A percentile compares a stretch with the other conserved stretches of the same genome.
Evolutionary conservation across 805 yeast genomes (phyloP).

Genomic region (Hagleromyces aurorensis): DNA sequence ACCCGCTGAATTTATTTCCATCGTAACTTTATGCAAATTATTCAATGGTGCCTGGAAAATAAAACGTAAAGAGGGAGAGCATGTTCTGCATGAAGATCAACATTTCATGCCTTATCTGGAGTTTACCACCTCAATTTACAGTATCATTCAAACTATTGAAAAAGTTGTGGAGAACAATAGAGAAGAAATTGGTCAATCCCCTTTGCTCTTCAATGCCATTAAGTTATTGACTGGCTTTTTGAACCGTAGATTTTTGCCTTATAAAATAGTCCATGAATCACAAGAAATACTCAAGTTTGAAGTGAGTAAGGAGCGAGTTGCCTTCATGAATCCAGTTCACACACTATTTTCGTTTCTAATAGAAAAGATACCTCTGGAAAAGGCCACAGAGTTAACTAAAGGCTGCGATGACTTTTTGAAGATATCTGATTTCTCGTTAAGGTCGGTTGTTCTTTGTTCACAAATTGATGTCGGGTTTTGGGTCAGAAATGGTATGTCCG

Average conservation of each 20-base stretch:
- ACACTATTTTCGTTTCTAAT: constrained; percentile 41
- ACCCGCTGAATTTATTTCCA: constrained; percentile 34
- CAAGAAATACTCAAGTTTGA: constrained; percentile 29
- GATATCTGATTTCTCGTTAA: constrained; percentile 49
- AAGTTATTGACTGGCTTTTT: constrained; percentile 29
- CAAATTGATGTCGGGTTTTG: constrained; percentile 61
- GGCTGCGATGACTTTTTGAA: constrained; percentile 33
- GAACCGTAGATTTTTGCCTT: constrained; percentile 19
- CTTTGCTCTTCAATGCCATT: constrained; percentile 29
- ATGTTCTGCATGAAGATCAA: constrained; percentile 50
- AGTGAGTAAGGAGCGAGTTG: constrained; percentile 43
- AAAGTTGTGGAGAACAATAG: constrained; percentile 17
- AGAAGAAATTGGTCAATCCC: constrained; percentile 9
- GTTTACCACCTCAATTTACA: constrained; percentile 38
- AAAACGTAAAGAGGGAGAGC: constrained; percentile 56
- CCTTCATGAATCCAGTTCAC: constrained; percentile 55
- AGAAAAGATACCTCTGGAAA: constrained; percentile 22
- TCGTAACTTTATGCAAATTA: constrained; percentile 40
- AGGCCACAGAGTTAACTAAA: constrained; percentile 17
- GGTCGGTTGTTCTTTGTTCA: constrained; percentile 51
- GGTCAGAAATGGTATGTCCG: constrained; percentile 63
- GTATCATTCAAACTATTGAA: constrained; percentile 35
- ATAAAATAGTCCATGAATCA: constrained; percentile 20
- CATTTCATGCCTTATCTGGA: constrained; percentile 45
- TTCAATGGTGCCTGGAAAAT: constrained; percentile 55